Evolutionary conservation across 1,139 yeast genomes (phyloP).

Genomic region (Kurtzmaniella quercitrusa): DNA sequence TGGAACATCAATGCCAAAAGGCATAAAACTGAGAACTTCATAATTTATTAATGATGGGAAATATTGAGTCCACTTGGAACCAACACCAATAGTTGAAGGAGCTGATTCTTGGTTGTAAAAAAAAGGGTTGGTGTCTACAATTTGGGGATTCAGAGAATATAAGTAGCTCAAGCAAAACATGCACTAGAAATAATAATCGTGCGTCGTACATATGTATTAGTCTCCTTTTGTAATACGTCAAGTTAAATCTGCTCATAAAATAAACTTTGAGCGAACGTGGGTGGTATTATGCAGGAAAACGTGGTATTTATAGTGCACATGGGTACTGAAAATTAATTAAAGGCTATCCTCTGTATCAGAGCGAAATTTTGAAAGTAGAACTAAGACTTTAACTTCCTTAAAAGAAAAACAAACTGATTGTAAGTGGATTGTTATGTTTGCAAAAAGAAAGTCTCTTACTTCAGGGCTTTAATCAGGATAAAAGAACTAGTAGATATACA

Average conservation of each 20-base stretch:
- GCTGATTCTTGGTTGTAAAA: not conserved
- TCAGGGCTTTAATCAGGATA: too few relatives aligned
- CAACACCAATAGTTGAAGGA: not conserved
- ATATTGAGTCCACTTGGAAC: not conserved
- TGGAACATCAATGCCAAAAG: not conserved
- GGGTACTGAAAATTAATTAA: not conserved
- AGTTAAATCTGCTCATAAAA: not conserved
- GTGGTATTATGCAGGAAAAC: not conserved
- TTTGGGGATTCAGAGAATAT: not conserved
- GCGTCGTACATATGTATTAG: not conserved
- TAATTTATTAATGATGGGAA: constrained; percentile 1
- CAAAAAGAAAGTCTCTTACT: not conserved
- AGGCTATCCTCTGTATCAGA: too few relatives aligned
- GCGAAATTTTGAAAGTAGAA: too few relatives aligned
- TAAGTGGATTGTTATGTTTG: too few relatives aligned
- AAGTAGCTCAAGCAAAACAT: not conserved
- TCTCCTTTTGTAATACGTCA: not conserved
- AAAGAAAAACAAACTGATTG: too few relatives aligned
- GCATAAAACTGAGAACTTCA: not conserved
- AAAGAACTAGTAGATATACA: too few relatives aligned
- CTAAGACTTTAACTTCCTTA: too few relatives aligned
- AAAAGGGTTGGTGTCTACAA: not conserved
- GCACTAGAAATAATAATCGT: not conserved
- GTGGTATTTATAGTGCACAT: not conserved
- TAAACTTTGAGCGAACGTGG: not conserved